Conservation (phyloP, 129 eudicot species). For the Oenanthe sinensis region DNA sequence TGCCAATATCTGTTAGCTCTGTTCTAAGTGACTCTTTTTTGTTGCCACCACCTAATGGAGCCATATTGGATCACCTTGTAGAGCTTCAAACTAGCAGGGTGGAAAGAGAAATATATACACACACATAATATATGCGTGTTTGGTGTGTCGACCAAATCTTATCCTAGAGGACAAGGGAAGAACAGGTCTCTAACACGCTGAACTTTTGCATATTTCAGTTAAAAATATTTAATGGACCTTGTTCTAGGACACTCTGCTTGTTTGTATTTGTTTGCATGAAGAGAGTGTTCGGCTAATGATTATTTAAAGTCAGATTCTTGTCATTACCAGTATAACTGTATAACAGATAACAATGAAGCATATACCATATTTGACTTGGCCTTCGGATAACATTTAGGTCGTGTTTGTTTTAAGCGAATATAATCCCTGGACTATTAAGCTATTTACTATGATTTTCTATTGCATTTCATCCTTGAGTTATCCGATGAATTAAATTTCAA, state of each 20-base stretch:
- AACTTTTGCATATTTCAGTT: not conserved
- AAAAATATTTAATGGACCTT: not conserved
- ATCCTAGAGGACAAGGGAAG: not conserved
- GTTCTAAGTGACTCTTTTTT: not conserved
- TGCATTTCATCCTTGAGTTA: not conserved
- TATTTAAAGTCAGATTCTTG: not conserved
- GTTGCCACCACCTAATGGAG: not conserved
- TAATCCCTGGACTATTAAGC: not conserved
- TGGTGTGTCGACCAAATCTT: not conserved
- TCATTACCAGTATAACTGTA: not conserved
- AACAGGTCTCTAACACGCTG: not conserved
- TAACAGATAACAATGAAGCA: conserved; percentile 2
- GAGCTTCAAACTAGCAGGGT: not conserved
- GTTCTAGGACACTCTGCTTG: not conserved
- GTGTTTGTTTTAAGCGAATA: not conserved
- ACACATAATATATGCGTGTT: not conserved
- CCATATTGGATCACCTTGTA: not conserved
- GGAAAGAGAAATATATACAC: not conserved
- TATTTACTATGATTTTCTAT: not conserved
- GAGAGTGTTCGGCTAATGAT: not conserved
- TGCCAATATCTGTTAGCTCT: not conserved
- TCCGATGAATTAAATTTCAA: not conserved
- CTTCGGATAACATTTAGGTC: not conserved
- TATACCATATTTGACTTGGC: not conserved
- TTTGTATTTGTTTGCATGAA: not conserved